Evolutionary conservation across 192 early-diverging fungal genomes (phyloP), one percentile per base, ranked within the genome.

Genomic region (Gaertneriomyces sp.): DNA sequence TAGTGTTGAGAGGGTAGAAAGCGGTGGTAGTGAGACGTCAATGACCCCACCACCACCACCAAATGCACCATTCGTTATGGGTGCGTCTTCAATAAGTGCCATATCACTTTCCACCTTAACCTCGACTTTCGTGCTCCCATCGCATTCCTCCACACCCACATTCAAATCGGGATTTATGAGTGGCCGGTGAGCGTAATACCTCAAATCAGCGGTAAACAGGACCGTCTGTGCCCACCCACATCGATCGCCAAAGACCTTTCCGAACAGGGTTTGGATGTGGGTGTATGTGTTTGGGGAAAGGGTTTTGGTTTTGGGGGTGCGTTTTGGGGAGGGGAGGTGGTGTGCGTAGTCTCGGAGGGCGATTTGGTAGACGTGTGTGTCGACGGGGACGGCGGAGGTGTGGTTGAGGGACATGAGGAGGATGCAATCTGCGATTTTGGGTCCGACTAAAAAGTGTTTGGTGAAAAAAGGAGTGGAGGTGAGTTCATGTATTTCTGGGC

Each of bases 381-480:
- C 96, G 0, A 99, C 87, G 0, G 93, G 93, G 9, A 79, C 64
- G 5, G 74, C 71, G 40, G 63, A 81, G 0, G 69, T 64, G 56
- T 95, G 93, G 76, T 96, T 93, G 50, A 99, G 75, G 5, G 89
- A 88, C 91, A 94, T 93, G 46, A 99, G 79, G 53, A 88, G 88
- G 63, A 99, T 85, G 64, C 96, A 99, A 72, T 99, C 96, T 0
- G 96, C 96, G 6, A 99, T 94, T 74, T 99, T 99, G 4, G 94
- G 95, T 1, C 96, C 96, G 2, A 92, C 81, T 62, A 45, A 41
- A 17, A 17, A 17, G 12, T 53, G 16, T 20, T 1, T 49, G 17
- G 12, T 25, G 1, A 63, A 33, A 7, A 4, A 43, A 5, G 58
- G 0, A 12, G 25, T 45, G n/a, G 6, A 14, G 39, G 38, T 45